Evolutionary conservation across 1,284 basidiomycete genomes (phyloP), one percentile per base, ranked within the genome.

Genomic region (Meira nashicola): DNA sequence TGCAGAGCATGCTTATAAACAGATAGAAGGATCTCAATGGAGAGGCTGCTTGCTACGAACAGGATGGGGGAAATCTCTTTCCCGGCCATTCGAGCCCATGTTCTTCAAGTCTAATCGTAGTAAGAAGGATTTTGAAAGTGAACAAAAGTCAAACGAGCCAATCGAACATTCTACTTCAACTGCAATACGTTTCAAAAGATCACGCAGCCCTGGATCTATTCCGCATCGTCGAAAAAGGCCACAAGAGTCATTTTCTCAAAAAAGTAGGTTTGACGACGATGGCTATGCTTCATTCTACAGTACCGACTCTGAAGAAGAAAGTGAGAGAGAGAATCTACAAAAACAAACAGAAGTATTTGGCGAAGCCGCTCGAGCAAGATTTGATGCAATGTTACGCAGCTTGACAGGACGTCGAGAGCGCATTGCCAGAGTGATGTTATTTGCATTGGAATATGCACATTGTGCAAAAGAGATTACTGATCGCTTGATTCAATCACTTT

Each of bases 11-110:
- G 93, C 92, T 1, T 82, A 94, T 17, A 85, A 87, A 21, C 87
- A 93, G 72, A 84, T 89, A 53, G 93, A 97, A 70, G 92, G 92
- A 0, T 86, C 87, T 60, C 89, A 92, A 52, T 97, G 92, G 92
- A 89, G 88, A 59, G 92, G 91, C 0, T 87, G 83, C 40, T 78
- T 89, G 23, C 80, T 98, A 17, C 84, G 89, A 25, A 88, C 93
- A 14, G 90, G 91, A 17, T 98, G 94, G 93, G 93, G 92, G 70
- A 97, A 96, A 78, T 88, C 90, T 1, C 89, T 97, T 15, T 87
- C 90, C 7, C 82, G 94, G 54, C 91, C 46, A 21, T 23, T 23
- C n/a, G 17, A 48, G 14, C 46, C 46, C 5, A 2, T 48, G 12
- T 17, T 9, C 14, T 9, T 21, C 23, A 48, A 48, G 21, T 43